Conservation (phyloP, 1,284 basidiomycete genomes). For the Marasmius oreades region DNA sequence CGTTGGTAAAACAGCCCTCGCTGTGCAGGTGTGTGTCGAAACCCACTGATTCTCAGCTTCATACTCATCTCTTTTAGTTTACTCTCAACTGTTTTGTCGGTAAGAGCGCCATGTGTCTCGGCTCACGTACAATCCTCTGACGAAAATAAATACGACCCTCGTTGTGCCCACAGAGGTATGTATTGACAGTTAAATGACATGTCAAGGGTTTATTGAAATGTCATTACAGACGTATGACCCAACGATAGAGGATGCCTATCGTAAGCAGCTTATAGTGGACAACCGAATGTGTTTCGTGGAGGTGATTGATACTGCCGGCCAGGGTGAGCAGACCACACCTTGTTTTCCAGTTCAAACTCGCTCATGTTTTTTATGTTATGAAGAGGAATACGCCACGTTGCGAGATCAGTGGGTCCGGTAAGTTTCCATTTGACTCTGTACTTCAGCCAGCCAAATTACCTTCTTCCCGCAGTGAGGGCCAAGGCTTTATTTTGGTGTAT, state of each 20-base stretch:
- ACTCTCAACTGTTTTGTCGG: slow-evolving; percentile 92
- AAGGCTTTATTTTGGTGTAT: slow-evolving; percentile 98
- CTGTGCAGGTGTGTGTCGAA: slow-evolving; percentile 74
- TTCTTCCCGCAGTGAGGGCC: slow-evolving; percentile 74
- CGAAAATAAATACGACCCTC: slow-evolving; percentile 10
- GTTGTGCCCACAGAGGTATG: slow-evolving; percentile 43
- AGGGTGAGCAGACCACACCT: slow-evolving; percentile 56
- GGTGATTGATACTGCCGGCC: slow-evolving; percentile 91
- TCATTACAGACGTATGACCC: slow-evolving; percentile 75
- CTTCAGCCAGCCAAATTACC: slow-evolving; percentile 10
- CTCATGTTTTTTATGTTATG: slow-evolving; percentile 15
- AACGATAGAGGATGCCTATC: slow-evolving; percentile 94
- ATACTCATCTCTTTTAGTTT: slow-evolving; percentile 52
- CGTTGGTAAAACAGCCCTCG: slow-evolving; percentile 96
- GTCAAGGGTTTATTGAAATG: slow-evolving; percentile 15
- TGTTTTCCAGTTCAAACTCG: slow-evolving; percentile 6
- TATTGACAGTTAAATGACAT: slow-evolving; percentile 8
- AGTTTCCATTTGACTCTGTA: slow-evolving; percentile 29
- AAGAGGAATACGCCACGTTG: slow-evolving; percentile 96
- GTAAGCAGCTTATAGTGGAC: slow-evolving; percentile 89
- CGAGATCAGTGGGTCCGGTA: slow-evolving; percentile 99
- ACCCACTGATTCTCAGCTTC: slow-evolving; percentile 8
- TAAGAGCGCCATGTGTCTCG: slow-evolving; percentile 30
- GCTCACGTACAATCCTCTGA: not conserved
- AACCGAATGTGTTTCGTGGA: slow-evolving; percentile 91